Evolutionary conservation across 495 filamentous ascomycete genomes (phyloP).

Genomic region (Massariosphaeria phaeospora): DNA sequence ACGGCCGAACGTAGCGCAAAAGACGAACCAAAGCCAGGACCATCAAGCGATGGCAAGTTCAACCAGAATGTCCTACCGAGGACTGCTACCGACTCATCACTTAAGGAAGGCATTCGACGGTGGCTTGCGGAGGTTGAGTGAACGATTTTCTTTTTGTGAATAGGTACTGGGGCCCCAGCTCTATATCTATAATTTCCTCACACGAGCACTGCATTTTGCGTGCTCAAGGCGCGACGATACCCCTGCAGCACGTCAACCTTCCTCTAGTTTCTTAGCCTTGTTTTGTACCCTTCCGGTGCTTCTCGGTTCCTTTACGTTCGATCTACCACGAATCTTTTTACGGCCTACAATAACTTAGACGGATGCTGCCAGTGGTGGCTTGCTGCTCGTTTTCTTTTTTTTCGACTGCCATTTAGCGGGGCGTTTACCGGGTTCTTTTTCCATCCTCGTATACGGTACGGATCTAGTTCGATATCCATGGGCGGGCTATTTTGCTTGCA

Average conservation of each 20-base stretch:
- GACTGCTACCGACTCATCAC: constrained; percentile 49
- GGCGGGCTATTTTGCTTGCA: no score
- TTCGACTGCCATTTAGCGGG: constrained; percentile 26
- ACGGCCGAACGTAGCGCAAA: constrained; percentile 50
- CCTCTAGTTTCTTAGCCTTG: constrained; percentile 2
- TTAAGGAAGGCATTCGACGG: constrained; percentile 59
- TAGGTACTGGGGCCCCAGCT: no score
- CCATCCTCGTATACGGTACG: not conserved
- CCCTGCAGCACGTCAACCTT: constrained; percentile 15
- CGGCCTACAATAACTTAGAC: not conserved
- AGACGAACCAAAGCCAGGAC: constrained; percentile 32
- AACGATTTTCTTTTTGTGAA: not conserved
- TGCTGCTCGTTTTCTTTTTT: not conserved
- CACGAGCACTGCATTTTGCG: constrained; percentile 3
- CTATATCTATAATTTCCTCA: constrained; percentile 6
- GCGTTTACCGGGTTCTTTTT: constrained; percentile 1
- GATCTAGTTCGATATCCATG: no score
- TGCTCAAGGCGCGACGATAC: constrained; percentile 23
- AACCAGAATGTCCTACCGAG: constrained; percentile 2
- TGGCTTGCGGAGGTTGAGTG: constrained; percentile 59
- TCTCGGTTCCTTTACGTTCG: not conserved
- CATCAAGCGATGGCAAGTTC: constrained; percentile 4
- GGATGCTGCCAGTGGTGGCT: not conserved
- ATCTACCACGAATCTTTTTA: no score
- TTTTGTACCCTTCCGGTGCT: constrained; percentile 2